A percentile compares a stretch with the other conserved stretches of the same genome.
phyloP scores from a whole-genome alignment of 208 protist species.

The Acanthamoeba royreba region DNA sequence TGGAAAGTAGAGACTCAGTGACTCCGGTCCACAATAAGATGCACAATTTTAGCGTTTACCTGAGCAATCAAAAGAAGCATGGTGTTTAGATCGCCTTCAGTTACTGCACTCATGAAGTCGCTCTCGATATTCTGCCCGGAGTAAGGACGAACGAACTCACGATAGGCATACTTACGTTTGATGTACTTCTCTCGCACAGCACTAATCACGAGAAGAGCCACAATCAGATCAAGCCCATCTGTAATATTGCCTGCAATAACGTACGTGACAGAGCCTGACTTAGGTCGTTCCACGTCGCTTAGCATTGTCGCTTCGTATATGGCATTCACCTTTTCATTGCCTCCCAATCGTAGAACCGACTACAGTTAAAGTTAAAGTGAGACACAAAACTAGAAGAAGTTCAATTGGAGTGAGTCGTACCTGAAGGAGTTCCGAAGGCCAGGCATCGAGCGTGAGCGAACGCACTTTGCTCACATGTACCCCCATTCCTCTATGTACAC shows the following conservation, averaged over 20 bases:
- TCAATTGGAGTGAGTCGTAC: neutral
- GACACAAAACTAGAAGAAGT: neutral
- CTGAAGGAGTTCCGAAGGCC: neutral
- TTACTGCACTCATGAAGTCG: neutral
- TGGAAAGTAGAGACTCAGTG: neutral
- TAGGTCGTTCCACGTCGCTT: neutral
- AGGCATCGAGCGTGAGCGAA: conserved; percentile 68
- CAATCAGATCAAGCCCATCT: neutral
- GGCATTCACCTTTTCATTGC: neutral
- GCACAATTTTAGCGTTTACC: neutral
- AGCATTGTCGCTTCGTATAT: neutral
- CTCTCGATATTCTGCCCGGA: neutral
- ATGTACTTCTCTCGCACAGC: neutral
- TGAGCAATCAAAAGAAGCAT: no score
- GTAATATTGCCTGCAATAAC: neutral
- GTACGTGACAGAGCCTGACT: neutral
- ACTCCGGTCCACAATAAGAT: neutral
- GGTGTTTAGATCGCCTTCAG: neutral
- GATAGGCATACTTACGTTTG: neutral
- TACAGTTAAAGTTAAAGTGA: neutral
- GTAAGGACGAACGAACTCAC: neutral
- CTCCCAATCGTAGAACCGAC: neutral
- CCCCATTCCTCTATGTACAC: conserved; percentile 71
- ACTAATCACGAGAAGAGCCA: neutral
- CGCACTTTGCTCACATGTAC: conserved; percentile 71